These are phyloP conservation scores for Spirogloea muscicola DNA, from an alignment of 139 green algal species.

Conservation along the genomic window DNA sequence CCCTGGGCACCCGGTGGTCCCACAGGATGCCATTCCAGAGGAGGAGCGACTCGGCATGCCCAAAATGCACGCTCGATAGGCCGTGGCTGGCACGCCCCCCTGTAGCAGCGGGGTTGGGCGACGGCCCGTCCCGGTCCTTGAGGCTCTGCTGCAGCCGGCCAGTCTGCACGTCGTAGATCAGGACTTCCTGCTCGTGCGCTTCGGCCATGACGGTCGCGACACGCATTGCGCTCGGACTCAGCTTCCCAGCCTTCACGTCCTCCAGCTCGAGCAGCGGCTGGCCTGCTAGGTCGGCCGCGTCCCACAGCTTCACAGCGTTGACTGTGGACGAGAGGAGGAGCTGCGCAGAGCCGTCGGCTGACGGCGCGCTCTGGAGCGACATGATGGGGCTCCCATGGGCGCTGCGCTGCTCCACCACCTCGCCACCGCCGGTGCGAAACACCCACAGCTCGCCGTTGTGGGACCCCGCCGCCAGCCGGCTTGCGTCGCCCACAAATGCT, in stretches of 20 bases:
- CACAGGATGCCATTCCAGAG: slow-evolving; percentile 69
- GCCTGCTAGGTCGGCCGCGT: slow-evolving; percentile 36
- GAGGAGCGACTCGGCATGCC: slow-evolving; percentile 55
- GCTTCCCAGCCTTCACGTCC: slow-evolving; percentile 16
- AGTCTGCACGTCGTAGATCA: slow-evolving; percentile 28
- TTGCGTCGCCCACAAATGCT: slow-evolving; percentile 51
- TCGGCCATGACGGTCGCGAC: slow-evolving; percentile 18
- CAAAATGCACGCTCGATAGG: slow-evolving; percentile 40
- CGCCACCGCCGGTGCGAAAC: neutral
- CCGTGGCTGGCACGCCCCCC: neutral
- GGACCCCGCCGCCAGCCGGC: slow-evolving; percentile 15
- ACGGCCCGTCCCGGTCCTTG: too few species aligned
- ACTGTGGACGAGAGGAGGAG: slow-evolving; percentile 55
- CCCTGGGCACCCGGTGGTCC: slow-evolving; percentile 54
- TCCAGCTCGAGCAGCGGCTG: slow-evolving; percentile 39
- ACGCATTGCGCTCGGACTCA: slow-evolving; percentile 13
- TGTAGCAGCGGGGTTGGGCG: neutral
- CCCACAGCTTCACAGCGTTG: slow-evolving; percentile 65
- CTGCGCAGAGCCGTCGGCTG: neutral
- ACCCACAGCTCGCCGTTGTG: neutral
- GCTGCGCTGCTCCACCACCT: too few species aligned
- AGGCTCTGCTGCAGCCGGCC: slow-evolving; percentile 25
- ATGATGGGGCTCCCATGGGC: too few species aligned
- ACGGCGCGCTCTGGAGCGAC: too few species aligned
- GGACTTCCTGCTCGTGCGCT: slow-evolving; percentile 9